Base-by-base conservation (phyloP, 768 basidiomycete genomes). In the Goffeauzyma gilvescens region DNA sequence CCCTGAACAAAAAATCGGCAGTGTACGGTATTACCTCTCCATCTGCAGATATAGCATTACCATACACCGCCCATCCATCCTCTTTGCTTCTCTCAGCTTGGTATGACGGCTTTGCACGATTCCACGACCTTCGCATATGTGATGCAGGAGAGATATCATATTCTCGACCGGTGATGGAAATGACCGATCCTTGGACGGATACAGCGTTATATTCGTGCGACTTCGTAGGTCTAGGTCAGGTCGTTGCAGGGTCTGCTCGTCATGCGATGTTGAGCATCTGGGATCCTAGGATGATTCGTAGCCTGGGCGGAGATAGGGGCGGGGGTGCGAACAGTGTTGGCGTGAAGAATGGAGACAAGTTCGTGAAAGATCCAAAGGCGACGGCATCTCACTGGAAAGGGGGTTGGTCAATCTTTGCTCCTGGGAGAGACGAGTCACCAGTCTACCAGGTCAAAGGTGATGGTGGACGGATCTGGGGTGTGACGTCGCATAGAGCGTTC, bases 391-490 rank as follows among this genome's bases (percentile, higher is more conserved):
- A 36, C 12, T 18, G 15, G 12, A 21, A 21, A 3, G 35, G 41
- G 5, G 42, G 46, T 18, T 48, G 41, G 35, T 42, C 47, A 14
- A 33, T 32, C 12, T 44, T 32, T 21, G 30, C 42, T 20, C 47
- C 47, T 2, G 47, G 47, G 14, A 17, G 32, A 23, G 38, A 42
- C n/a, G 42, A 43, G 23, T 37, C 33, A 25, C 47, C 47, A 14
- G 42, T 49, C 12, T 49, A 49, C 38, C 31, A 39, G 12, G 12
- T 49, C 20, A 35, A 39, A 17, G 42, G 35, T 4, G 47, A 49
- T 15, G 47, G 47, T n/a, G 41, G 33, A 14, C 38, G 47, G 13
- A 28, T 44, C 12, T 49, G 47, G 47, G 47, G 42, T 23, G 47
- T 44, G 6, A 49, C 42, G 18, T 22, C 36, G 12, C 33, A 21